Percentiles rank a stretch among this genome's conserved stretches.
Evolutionary conservation across 2,329 filamentous ascomycete species (phyloP).

Genomic region (Dothistroma pini): DNA sequence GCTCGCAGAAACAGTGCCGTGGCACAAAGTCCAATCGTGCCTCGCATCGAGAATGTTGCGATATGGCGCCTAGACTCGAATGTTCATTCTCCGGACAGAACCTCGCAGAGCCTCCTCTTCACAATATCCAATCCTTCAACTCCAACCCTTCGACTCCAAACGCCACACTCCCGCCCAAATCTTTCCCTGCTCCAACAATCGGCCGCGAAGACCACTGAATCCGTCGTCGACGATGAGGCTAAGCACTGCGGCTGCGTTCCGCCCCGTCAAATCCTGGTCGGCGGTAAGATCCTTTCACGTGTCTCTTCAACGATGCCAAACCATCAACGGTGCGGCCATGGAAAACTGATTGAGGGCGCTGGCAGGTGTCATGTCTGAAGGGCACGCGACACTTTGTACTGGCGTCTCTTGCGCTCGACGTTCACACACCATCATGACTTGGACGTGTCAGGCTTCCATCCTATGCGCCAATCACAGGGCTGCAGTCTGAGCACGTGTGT

Average conservation of each 20-base stretch:
- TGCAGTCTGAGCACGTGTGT: background rate
- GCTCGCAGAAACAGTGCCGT: slow-evolving; percentile 15
- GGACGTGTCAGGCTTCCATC: background rate
- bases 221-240: background rate
- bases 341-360: background rate
- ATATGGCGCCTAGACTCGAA: background rate
- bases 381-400: background rate
- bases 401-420: background rate
- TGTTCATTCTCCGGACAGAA: background rate
- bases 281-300: background rate
- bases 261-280: background rate
- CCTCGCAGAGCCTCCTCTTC: background rate
- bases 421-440: background rate
- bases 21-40: background rate
- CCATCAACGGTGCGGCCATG: background rate
- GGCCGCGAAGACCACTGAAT: background rate
- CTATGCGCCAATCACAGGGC: background rate
- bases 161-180: background rate
- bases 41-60: background rate
- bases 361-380: background rate
- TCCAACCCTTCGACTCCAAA: background rate
- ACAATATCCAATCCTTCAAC: background rate
- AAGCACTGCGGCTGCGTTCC: background rate
- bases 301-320: background rate
- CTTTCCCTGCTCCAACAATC: background rate